phyloP scores from a whole-genome alignment of 2,329 filamentous ascomycete species.

The Penicillium sumatraense region DNA sequence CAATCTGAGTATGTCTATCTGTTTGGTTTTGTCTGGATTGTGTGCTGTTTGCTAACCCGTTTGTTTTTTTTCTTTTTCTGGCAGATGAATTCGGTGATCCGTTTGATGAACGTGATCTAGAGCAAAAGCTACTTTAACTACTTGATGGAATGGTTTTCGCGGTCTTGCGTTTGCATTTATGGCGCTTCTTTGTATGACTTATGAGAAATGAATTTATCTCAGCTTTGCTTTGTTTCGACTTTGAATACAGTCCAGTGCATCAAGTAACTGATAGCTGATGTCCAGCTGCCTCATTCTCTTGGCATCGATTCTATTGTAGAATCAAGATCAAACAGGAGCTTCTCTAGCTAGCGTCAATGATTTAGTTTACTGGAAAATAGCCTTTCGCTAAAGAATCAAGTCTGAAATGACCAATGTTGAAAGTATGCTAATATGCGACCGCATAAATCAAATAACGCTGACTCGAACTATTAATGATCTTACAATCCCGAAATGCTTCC shows the following conservation, averaged over 20 bases:
- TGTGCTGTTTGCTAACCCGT: conserved; percentile 1
- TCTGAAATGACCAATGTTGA: too few relatives aligned
- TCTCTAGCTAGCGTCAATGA: too few relatives aligned
- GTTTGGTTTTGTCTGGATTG: not conserved
- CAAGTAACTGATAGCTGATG: too few relatives aligned
- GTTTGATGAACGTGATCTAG: conserved; percentile 49
- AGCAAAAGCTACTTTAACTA: conserved; percentile 26
- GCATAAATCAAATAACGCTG: too few relatives aligned
- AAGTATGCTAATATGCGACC: too few relatives aligned
- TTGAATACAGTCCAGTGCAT: not conserved
- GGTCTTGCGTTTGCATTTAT: conserved; percentile 6
- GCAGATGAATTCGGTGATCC: conserved; percentile 52
- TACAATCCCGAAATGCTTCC: too few relatives aligned
- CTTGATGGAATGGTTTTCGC: not conserved
- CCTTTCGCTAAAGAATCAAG: too few relatives aligned
- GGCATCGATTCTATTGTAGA: too few relatives aligned
- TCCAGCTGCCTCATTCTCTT: not conserved
- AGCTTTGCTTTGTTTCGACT: not conserved
- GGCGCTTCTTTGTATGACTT: conserved; percentile 25
- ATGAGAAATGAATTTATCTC: conserved; percentile 30
- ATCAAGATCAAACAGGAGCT: too few relatives aligned
- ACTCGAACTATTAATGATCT: too few relatives aligned
- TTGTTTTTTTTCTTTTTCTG: too few relatives aligned
- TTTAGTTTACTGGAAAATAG: too few relatives aligned
- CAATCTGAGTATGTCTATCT: conserved; percentile 46